These are phyloP conservation scores for Lotmaria passim DNA, from an alignment of 208 protist species.

Conservation along the genomic window DNA sequence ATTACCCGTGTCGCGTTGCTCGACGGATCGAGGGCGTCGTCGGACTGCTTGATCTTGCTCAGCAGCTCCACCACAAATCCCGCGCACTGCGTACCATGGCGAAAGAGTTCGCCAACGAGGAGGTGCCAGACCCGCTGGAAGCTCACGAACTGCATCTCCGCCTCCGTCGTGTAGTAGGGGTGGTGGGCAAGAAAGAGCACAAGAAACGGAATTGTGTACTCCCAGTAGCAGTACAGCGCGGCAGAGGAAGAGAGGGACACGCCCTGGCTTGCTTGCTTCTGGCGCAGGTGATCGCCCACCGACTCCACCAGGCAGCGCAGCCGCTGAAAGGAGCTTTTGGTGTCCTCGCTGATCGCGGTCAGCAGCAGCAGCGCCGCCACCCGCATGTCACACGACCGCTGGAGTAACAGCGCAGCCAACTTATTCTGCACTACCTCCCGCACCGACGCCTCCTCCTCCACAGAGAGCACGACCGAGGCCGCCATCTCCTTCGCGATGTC, in stretches of 20 bases:
- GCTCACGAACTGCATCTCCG: constrained; percentile 48
- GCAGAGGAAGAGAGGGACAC: constrained; percentile 49
- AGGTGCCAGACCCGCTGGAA: constrained; percentile 87
- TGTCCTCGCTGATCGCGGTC: constrained; percentile 71
- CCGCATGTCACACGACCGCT: constrained; percentile 62
- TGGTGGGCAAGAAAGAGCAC: constrained; percentile 83
- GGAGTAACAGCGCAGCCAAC: constrained; percentile 41
- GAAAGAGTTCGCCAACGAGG: constrained; percentile 82
- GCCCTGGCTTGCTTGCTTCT: constrained; percentile 42
- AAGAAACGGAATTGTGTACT: constrained; percentile 84
- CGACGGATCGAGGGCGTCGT: constrained; percentile 65
- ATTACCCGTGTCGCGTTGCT: constrained; percentile 59
- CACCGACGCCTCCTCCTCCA: constrained; percentile 63
- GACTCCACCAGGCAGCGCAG: constrained; percentile 51
- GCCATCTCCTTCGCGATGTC: constrained; percentile 69
- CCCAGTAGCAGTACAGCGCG: constrained; percentile 71
- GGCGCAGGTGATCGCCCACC: constrained; percentile 58
- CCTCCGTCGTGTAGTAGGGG: constrained; percentile 64
- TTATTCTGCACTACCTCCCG: constrained; percentile 65
- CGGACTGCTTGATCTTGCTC: constrained; percentile 68
- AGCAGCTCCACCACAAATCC: constrained; percentile 80
- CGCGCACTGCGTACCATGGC: constrained; percentile 64
- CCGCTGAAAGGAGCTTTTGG: constrained; percentile 49
- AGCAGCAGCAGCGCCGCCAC: constrained; percentile 73
- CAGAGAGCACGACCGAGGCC: constrained; percentile 65